These are phyloP conservation scores for Periconia macrospinosa DNA, from an alignment of 2,329 filamentous ascomycete genomes.

Conservation along the genomic window DNA sequence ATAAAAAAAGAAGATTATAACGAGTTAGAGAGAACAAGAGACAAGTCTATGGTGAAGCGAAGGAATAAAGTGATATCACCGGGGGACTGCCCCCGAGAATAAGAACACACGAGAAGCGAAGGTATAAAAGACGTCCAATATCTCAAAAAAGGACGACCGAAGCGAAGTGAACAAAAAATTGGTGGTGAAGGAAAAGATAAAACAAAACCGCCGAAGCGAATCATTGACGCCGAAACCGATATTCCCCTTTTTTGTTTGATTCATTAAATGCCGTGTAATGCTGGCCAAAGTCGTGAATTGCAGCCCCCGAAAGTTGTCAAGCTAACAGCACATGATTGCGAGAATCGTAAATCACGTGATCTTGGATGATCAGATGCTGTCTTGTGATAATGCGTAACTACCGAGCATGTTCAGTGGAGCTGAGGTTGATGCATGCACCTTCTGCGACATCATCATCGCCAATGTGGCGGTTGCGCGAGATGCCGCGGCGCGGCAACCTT, in stretches of 20 bases:
- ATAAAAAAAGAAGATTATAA: constrained; percentile 3
- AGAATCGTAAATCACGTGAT: background rate
- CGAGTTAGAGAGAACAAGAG: too few relatives aligned
- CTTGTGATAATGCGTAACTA: background rate
- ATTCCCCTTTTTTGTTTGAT: background rate
- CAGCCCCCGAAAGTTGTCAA: background rate
- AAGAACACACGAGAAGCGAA: constrained; percentile 3
- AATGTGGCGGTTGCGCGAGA: background rate
- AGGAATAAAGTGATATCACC: background rate
- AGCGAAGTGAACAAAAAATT: background rate
- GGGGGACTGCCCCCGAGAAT: background rate
- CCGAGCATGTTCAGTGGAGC: background rate
- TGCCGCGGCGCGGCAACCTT: constrained; percentile 17
- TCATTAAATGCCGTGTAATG: background rate
- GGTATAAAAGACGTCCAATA: background rate
- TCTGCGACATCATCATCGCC: background rate
- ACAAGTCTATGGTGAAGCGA: background rate
- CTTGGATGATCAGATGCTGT: background rate
- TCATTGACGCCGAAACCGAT: background rate
- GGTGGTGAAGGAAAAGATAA: background rate
- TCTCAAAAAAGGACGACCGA: too few relatives aligned
- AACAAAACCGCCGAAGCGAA: constrained; percentile 3
- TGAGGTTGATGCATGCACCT: background rate
- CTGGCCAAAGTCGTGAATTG: background rate
- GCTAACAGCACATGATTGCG: background rate